A percentile compares a stretch with the other conserved stretches of the same genome.
Conservation (phyloP, 2,329 filamentous ascomycete genomes). For the Penicillium sp. region DNA sequence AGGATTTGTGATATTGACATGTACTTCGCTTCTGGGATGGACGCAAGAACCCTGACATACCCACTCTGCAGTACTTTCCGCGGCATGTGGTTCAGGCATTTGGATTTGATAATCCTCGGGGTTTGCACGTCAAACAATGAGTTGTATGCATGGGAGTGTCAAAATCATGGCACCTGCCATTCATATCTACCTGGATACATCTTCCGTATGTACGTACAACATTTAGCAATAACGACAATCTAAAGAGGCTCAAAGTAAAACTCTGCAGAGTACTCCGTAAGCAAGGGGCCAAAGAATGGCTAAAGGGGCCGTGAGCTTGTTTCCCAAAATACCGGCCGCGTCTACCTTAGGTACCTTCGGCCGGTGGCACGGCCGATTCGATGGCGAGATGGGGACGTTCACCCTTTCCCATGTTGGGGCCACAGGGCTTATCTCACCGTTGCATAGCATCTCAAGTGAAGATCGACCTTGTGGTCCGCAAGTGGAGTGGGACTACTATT, state of each 20-base stretch:
- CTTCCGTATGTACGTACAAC: too few relatives aligned
- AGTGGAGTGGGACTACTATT: slow-evolving; percentile 19
- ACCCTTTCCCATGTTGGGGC: slow-evolving; percentile 19
- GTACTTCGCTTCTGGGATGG: background rate
- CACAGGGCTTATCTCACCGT: slow-evolving; percentile 27
- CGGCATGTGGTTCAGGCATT: slow-evolving; percentile 1
- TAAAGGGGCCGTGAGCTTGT: slow-evolving; percentile 12
- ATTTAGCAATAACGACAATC: too few relatives aligned
- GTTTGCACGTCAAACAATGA: background rate
- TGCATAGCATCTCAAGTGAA: slow-evolving; percentile 12
- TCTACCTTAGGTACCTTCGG: slow-evolving; percentile 22
- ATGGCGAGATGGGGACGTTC: slow-evolving; percentile 26
- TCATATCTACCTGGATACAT: too few relatives aligned
- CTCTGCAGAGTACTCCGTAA: background rate
- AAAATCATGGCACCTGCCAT: too few relatives aligned
- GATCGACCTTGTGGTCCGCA: slow-evolving; percentile 22
- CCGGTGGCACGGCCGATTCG: slow-evolving; percentile 24
- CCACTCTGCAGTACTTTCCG: slow-evolving; percentile 10
- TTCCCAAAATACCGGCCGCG: slow-evolving; percentile 12
- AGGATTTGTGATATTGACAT: slow-evolving; percentile 1
- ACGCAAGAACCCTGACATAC: background rate
- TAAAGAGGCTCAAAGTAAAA: background rate
- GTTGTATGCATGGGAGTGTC: too few relatives aligned
- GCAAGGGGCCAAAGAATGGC: background rate
- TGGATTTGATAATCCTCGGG: background rate